Evolutionary conservation across 768 basidiomycete species (phyloP).

Genomic region (Pleurotus pulmonarius): DNA sequence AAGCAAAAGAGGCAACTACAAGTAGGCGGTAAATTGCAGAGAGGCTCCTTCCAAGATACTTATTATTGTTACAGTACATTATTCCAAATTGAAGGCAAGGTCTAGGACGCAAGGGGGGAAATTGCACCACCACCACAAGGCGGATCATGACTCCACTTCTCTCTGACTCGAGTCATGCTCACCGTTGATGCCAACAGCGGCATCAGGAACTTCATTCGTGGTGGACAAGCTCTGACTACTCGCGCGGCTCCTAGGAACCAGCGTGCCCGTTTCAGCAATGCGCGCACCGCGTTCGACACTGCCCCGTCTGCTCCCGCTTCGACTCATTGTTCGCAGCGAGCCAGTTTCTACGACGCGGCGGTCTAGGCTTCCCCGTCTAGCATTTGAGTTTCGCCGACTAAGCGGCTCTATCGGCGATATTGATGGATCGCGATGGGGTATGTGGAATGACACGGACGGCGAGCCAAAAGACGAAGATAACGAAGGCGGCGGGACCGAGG

Average conservation of each 20-base stretch:
- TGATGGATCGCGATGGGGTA: constrained; percentile 44
- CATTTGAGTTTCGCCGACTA: constrained; percentile 50
- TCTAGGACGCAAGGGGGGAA: not conserved
- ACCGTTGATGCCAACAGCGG: constrained; percentile 7
- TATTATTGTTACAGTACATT: constrained; percentile 1
- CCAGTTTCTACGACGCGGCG: constrained; percentile 30
- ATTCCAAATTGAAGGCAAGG: not conserved
- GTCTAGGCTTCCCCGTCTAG: constrained; percentile 30
- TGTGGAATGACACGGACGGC: constrained; percentile 47
- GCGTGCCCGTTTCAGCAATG: constrained; percentile 64
- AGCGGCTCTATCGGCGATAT: constrained; percentile 48
- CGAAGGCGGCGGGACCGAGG: constrained; percentile 80
- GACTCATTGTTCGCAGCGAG: constrained; percentile 28
- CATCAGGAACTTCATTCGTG: constrained; percentile 27
- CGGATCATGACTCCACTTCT: not conserved
- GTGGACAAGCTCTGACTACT: constrained; percentile 38
- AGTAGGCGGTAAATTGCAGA: not conserved
- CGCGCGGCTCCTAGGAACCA: constrained; percentile 47
- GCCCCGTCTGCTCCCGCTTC: constrained; percentile 44
- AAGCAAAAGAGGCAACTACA: not conserved
- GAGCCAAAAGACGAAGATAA: constrained; percentile 77
- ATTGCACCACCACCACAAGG: not conserved
- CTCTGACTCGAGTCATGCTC: not conserved
- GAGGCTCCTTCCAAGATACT: not conserved
- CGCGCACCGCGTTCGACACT: constrained; percentile 64